A percentile compares a stretch with the other conserved stretches of the same genome.
phyloP scores from a whole-genome alignment of 2,329 filamentous ascomycete genomes.

The Microascus cirrosus region DNA sequence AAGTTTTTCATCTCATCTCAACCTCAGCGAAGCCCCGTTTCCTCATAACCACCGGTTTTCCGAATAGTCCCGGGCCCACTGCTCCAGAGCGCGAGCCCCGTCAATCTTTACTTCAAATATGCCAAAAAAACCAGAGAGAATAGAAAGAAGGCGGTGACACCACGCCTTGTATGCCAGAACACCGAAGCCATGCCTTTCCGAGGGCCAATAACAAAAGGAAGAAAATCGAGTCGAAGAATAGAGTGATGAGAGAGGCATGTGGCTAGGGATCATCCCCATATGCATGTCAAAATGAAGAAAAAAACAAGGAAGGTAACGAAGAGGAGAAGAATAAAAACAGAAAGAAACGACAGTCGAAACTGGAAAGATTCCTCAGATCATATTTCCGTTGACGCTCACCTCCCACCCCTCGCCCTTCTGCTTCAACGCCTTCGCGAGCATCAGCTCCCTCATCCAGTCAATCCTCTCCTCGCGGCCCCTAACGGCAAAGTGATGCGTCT shows the following conservation, averaged over 20 bases:
- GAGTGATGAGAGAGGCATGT: background rate
- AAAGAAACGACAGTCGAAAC: background rate
- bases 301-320: background rate
- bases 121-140: background rate
- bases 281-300: background rate
- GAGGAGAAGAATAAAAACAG: conserved; percentile 8
- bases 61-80: no score
- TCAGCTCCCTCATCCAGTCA: conserved; percentile 92
- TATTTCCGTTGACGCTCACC: conserved; percentile 70
- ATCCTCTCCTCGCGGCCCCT: conserved; percentile 80
- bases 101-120: background rate
- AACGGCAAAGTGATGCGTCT: conserved; percentile 91
- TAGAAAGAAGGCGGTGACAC: background rate
- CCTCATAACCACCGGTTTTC: no score
- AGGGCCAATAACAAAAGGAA: conserved; percentile 1
- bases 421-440: conserved; percentile 79
- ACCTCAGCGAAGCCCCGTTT: background rate
- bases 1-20: background rate
- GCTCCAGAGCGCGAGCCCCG: no score
- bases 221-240: background rate
- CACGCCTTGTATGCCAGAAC: conserved; percentile 3
- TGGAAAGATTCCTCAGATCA: conserved; percentile 38
- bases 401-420: conserved; percentile 77
- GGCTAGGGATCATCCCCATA: background rate
- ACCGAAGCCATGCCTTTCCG: conserved; percentile 3